phyloP scores from a whole-genome alignment of 164 flowering plant species.

The Vitis vinifera region ASM3070453v1 NC_081807.1:19805501-19806000 shows the following conservation, averaged over 20 bases:
- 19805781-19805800: conserved; percentile 29
- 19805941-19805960: conserved; percentile 54
- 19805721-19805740: conserved; percentile 20
- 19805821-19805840: conserved; percentile 47
- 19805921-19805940: conserved; percentile 46
- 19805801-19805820: conserved; percentile 51
- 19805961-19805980: conserved; percentile 41
- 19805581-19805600: conserved; percentile 66
- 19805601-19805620: conserved; percentile 59
- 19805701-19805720: conserved; percentile 6
- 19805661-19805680: conserved; percentile 7
- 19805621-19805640: conserved; percentile 42
- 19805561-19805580: conserved; percentile 51
- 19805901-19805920: conserved; percentile 55
- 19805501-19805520: conserved; percentile 42
- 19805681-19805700: conserved; percentile 20
- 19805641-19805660: conserved; percentile 51
- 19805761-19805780: conserved; percentile 12
- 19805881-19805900: conserved; percentile 47
- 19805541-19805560: conserved; percentile 62
- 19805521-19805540: conserved; percentile 58
- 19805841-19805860: conserved; percentile 52
- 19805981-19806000: conserved; percentile 34
- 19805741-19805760: conserved; percentile 14
- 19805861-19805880: conserved; percentile 39